Percentiles rank a stretch among this genome's conserved stretches.
Evolutionary conservation across 305 asterid species (phyloP).

Genomic region (Solanum hybrid): DNA sequence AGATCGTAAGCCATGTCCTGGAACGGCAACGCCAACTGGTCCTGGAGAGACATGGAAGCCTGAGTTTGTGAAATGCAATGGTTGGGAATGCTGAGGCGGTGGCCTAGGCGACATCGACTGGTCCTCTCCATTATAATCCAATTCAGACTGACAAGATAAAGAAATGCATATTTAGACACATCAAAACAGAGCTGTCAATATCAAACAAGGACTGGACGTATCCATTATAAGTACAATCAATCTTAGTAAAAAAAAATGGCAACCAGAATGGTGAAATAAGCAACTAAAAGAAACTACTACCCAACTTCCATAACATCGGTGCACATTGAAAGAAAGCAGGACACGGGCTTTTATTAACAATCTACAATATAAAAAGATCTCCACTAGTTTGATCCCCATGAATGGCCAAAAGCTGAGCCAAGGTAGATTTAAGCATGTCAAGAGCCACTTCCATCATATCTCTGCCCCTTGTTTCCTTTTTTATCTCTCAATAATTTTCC

Average conservation of each 20-base stretch:
- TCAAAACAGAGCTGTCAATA: background rate
- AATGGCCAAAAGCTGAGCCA: background rate
- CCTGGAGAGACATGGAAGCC: constrained; percentile 19
- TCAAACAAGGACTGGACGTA: background rate
- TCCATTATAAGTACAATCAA: background rate
- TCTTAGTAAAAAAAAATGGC: background rate
- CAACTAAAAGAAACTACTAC: background rate
- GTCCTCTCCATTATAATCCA: constrained; percentile 10
- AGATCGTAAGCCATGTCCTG: constrained; percentile 10
- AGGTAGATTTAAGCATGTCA: background rate
- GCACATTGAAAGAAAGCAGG: background rate
- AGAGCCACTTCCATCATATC: background rate
- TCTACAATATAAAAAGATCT: background rate
- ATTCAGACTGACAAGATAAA: constrained; percentile 5
- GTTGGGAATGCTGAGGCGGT: constrained; percentile 6
- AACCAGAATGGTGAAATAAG: background rate
- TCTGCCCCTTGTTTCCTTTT: background rate
- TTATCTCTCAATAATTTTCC: background rate
- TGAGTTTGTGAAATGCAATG: constrained; percentile 14
- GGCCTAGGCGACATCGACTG: constrained; percentile 14
- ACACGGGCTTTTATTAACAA: background rate
- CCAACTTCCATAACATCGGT: background rate
- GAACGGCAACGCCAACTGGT: constrained; percentile 10
- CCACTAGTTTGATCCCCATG: background rate
- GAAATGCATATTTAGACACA: background rate